Percentiles rank a stretch among this genome's conserved stretches.
Conservation (phyloP, 148 eudicot genomes). For the Camellia granthamiana region DNA sequence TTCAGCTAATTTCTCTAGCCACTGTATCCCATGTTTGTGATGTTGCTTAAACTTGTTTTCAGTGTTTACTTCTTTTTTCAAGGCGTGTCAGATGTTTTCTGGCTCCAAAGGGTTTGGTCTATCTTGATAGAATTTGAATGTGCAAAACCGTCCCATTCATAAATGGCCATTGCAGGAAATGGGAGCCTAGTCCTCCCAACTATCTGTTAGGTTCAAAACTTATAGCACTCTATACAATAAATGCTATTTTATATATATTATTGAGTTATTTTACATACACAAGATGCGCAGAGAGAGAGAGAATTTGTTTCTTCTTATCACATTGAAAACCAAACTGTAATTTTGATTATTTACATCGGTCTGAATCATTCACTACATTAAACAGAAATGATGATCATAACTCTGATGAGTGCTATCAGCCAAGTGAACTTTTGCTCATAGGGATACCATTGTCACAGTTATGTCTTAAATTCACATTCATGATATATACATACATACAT, state of each 20-base stretch:
- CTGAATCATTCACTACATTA: not conserved
- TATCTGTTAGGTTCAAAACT: not conserved
- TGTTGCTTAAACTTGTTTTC: not conserved
- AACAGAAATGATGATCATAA: not conserved
- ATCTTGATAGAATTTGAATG: not conserved
- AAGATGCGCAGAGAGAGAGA: not conserved
- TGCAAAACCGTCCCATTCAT: slow-evolving; percentile 4
- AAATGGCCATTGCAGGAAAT: not conserved
- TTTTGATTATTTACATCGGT: not conserved
- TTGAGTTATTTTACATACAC: not conserved
- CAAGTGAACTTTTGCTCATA: not conserved
- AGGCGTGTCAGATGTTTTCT: not conserved
- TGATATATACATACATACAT: no score
- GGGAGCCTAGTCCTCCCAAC: not conserved
- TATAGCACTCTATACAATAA: not conserved
- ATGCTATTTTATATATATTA: not conserved
- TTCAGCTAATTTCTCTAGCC: not conserved
- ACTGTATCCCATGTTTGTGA: not conserved
- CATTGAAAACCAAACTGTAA: not conserved
- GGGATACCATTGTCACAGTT: not conserved
- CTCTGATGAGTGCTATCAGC: not conserved
- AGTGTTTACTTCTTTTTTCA: not conserved
- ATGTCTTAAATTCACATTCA: not conserved
- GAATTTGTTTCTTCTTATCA: not conserved
- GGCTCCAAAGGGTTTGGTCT: not conserved